Conservation (phyloP, 805 yeast genomes). For the Yarrowia divulgata region DNA sequence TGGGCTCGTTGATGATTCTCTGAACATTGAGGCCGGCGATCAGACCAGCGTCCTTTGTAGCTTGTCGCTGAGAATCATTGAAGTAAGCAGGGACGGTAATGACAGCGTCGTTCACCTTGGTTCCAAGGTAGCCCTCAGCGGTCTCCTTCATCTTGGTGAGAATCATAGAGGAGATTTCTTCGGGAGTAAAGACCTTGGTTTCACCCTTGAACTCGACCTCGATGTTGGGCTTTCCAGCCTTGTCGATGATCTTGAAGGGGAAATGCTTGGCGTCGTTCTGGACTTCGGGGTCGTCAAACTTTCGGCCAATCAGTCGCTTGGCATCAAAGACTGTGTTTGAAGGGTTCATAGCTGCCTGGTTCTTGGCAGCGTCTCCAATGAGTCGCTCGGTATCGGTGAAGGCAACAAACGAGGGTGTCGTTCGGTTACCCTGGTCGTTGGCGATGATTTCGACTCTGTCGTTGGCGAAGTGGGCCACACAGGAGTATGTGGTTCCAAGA, state of each 20-base stretch:
- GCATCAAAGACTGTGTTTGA: constrained; percentile 90
- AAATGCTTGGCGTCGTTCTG: constrained; percentile 81
- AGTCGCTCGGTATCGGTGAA: constrained; percentile 93
- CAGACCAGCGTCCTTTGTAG: constrained; percentile 95
- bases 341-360: constrained; percentile 97
- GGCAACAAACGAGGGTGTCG: constrained; percentile 94
- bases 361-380: constrained; percentile 97
- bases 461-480: constrained; percentile 86
- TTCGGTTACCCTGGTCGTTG: constrained; percentile 97
- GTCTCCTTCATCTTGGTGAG: constrained; percentile 89
- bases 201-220: constrained; percentile 89
- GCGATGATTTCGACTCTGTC: constrained; percentile 93
- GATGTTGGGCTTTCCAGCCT: constrained; percentile 83
- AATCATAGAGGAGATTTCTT: constrained; percentile 92
- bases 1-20: constrained; percentile 95
- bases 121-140: constrained; percentile 88
- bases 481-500: constrained; percentile 96
- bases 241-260: constrained; percentile 80
- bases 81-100: constrained; percentile 96
- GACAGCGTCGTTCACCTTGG: constrained; percentile 85
- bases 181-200: constrained; percentile 84
- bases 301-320: constrained; percentile 88
- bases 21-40: constrained; percentile 94
- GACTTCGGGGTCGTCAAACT: constrained; percentile 78
- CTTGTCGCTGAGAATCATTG: constrained; percentile 97